These are phyloP conservation scores for Abrus pulchellus DNA, from an alignment of 306 rosid species.

Conservation along the genomic window DNA sequence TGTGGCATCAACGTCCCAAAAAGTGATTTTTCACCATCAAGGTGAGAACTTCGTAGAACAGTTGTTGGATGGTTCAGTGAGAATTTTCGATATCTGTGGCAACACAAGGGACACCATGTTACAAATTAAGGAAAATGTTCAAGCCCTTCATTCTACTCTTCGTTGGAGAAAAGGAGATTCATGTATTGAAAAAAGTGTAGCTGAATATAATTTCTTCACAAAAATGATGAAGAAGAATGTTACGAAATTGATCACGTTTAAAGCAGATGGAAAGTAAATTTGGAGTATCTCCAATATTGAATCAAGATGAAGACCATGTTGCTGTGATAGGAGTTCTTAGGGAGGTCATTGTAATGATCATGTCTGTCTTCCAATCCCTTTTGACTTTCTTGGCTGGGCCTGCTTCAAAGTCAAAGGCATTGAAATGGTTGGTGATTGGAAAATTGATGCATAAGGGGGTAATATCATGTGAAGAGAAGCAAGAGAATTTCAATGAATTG, in stretches of 20 bases:
- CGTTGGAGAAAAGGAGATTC: slow-evolving; percentile 75
- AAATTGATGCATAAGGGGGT: slow-evolving; percentile 60
- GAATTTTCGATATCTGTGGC: slow-evolving; percentile 71
- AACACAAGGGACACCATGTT: slow-evolving; percentile 60
- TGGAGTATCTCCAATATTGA: slow-evolving; percentile 33
- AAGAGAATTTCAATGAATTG: slow-evolving; percentile 53
- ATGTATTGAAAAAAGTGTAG: slow-evolving; percentile 51
- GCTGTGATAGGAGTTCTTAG: slow-evolving; percentile 46
- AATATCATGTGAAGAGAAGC: slow-evolving; percentile 44
- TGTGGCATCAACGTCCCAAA: slow-evolving; percentile 67
- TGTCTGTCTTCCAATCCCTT: slow-evolving; percentile 55
- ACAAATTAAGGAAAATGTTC: slow-evolving; percentile 64
- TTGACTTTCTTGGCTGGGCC: slow-evolving; percentile 46
- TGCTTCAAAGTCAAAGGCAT: slow-evolving; percentile 51
- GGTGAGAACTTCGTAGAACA: slow-evolving; percentile 59
- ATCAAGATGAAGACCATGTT: slow-evolving; percentile 50
- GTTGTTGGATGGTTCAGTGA: slow-evolving; percentile 69
- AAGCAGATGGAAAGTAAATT: slow-evolving; percentile 59
- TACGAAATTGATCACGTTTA: slow-evolving; percentile 53
- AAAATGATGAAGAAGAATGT: slow-evolving; percentile 71
- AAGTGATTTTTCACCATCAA: slow-evolving; percentile 54
- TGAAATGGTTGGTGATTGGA: slow-evolving; percentile 56
- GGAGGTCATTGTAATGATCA: slow-evolving; percentile 52
- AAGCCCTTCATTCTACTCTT: slow-evolving; percentile 66
- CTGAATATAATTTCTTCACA: slow-evolving; percentile 53